Conservation (phyloP, 163 green algal species). For the Scenedesmus sp. region DNA sequence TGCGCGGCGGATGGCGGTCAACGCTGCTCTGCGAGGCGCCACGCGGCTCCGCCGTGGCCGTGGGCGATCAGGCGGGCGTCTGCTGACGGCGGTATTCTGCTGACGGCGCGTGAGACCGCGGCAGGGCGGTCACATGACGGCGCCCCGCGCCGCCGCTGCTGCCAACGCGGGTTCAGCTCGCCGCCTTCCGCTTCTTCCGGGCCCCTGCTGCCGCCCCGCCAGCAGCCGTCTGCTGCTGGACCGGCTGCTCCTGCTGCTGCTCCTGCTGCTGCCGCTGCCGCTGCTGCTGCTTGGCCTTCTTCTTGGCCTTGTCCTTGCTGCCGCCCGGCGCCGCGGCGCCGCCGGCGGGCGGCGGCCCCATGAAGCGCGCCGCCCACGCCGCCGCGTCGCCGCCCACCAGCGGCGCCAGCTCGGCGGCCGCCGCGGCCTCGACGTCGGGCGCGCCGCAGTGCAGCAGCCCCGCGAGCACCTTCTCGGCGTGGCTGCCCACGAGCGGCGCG, state of each 20-base stretch:
- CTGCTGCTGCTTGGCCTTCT: slow-evolving; percentile 27
- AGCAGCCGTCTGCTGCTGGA: neutral
- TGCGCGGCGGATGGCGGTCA: too few species aligned
- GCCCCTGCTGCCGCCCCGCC: neutral
- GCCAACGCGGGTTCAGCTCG: too few species aligned
- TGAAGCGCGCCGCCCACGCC: slow-evolving; percentile 36
- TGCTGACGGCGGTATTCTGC: too few species aligned
- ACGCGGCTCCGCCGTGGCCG: too few species aligned
- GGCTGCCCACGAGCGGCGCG: slow-evolving; percentile 55
- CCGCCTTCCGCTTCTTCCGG: neutral
- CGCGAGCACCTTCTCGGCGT: slow-evolving; percentile 80
- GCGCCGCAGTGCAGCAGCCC: slow-evolving; percentile 61
- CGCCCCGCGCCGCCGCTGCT: too few species aligned
- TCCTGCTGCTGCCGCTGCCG: neutral
- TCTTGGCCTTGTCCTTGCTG: neutral
- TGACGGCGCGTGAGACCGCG: too few species aligned
- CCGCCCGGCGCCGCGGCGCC: neutral
- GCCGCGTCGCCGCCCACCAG: slow-evolving; percentile 38
- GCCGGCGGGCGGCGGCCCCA: neutral
- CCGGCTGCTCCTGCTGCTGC: slow-evolving; percentile 16
- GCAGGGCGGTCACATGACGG: too few species aligned
- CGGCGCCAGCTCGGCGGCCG: slow-evolving; percentile 50
- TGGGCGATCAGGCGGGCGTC: too few species aligned
- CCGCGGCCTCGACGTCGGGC: slow-evolving; percentile 36
- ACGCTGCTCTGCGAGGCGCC: too few species aligned